Evolutionary conservation across 345 rosid species (phyloP).

Genomic region (Eucalyptus decipiens): DNA sequence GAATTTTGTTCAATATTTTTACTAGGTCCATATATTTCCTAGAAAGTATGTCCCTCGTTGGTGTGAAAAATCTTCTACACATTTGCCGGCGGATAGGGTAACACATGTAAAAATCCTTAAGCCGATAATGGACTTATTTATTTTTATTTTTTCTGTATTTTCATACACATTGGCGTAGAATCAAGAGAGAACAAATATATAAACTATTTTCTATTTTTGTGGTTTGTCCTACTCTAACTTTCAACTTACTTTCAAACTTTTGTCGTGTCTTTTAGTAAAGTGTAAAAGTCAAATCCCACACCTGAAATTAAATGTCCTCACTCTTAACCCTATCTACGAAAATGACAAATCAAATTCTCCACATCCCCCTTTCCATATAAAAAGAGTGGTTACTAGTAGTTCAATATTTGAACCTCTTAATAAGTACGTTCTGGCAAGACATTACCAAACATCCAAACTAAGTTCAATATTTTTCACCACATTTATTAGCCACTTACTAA

Average conservation of each 20-base stretch:
- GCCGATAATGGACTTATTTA: fast-evolving
- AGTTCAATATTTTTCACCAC: neutral
- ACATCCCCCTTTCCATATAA: too few species aligned
- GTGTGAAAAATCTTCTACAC: neutral
- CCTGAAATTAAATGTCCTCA: fast-evolving
- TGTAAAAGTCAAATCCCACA: fast-evolving
- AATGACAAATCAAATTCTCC: fast-evolving
- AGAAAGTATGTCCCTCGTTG: fast-evolving
- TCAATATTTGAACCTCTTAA: too few species aligned
- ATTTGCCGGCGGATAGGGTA: fast-evolving
- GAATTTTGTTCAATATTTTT: neutral
- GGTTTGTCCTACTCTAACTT: fast-evolving
- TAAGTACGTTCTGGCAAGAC: too few species aligned
- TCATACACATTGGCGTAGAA: fast-evolving
- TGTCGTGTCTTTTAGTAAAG: fast-evolving
- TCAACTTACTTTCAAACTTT: fast-evolving
- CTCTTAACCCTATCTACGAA: fast-evolving
- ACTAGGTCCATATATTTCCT: neutral
- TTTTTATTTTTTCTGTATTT: fast-evolving
- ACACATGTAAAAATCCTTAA: too few species aligned
- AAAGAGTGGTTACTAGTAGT: fast-evolving
- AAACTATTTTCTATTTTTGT: too few species aligned
- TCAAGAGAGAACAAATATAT: too few species aligned
- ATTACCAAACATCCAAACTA: neutral
- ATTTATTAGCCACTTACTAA: neutral